A percentile compares a stretch with the other conserved stretches of the same genome.
Conservation (phyloP, 2,329 filamentous ascomycete species). For the Teratosphaeria destructans region DNA sequence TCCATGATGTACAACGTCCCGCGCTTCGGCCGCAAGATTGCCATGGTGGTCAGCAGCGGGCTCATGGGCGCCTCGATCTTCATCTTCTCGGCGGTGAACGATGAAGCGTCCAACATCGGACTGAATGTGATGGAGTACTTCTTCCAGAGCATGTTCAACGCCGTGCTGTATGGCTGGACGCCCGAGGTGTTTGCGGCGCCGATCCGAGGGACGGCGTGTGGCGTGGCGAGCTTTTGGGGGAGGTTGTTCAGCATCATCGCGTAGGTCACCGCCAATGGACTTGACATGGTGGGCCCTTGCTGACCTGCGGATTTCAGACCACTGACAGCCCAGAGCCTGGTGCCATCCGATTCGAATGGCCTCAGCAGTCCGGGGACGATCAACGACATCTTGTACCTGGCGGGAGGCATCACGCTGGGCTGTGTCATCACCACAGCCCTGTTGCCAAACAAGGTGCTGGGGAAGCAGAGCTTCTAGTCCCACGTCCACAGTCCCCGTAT, state of each 20-base stretch:
- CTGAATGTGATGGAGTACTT: slow-evolving; percentile 44
- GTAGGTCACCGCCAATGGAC: slow-evolving; percentile 9
- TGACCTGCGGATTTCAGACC: slow-evolving; percentile 21
- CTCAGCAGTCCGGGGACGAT: slow-evolving; percentile 10
- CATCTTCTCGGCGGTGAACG: slow-evolving; percentile 36
- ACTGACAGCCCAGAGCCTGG: slow-evolving; percentile 41
- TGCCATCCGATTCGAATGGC: slow-evolving; percentile 9
- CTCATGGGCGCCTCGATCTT: slow-evolving; percentile 38
- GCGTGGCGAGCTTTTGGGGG: slow-evolving; percentile 50
- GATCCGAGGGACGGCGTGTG: slow-evolving; percentile 43
- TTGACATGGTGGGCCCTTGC: not conserved
- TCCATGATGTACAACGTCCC: slow-evolving; percentile 39
- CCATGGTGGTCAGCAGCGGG: slow-evolving; percentile 29
- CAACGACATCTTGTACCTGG: slow-evolving; percentile 41
- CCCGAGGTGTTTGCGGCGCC: slow-evolving; percentile 43
- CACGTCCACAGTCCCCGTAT: not conserved
- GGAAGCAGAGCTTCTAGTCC: slow-evolving; percentile 25
- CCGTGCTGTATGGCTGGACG: slow-evolving; percentile 42
- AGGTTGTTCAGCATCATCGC: slow-evolving; percentile 47
- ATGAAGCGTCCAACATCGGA: slow-evolving; percentile 37
- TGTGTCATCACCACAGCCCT: slow-evolving; percentile 43
- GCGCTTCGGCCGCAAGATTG: slow-evolving; percentile 35
- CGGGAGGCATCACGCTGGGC: slow-evolving; percentile 44
- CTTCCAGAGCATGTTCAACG: slow-evolving; percentile 40
- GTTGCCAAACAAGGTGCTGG: slow-evolving; percentile 33